Conservation (phyloP, 495 filamentous ascomycete genomes). For the Penicillium pancosmium region DNA sequence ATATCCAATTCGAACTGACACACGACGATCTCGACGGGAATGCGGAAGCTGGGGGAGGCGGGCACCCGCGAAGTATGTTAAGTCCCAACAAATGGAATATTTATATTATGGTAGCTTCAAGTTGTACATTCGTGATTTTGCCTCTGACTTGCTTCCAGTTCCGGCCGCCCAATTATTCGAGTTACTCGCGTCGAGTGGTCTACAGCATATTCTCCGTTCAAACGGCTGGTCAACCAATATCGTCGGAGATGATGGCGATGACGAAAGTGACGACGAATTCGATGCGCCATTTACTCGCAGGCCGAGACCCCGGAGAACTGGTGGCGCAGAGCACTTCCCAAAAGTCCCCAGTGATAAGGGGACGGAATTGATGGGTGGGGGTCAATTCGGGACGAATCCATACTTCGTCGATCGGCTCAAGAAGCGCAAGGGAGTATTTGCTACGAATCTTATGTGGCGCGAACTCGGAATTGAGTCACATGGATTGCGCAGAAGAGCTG, state of each 20-base stretch:
- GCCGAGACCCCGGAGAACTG: slow-evolving; percentile 22
- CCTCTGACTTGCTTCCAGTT: slow-evolving; percentile 22
- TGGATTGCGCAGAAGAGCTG: slow-evolving; percentile 55
- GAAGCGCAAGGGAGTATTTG: slow-evolving; percentile 62
- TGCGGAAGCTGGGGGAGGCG: slow-evolving; percentile 42
- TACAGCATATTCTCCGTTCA: slow-evolving; percentile 41
- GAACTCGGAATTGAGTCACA: slow-evolving; percentile 69
- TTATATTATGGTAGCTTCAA: background rate
- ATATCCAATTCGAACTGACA: slow-evolving; percentile 53
- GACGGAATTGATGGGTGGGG: slow-evolving; percentile 74
- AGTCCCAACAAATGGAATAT: background rate
- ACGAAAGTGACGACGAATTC: slow-evolving; percentile 33
- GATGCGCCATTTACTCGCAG: slow-evolving; percentile 31
- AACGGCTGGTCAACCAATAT: slow-evolving; percentile 30
- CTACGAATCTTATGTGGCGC: slow-evolving; percentile 71
- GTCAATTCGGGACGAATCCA: slow-evolving; percentile 70
- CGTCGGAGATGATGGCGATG: slow-evolving; percentile 28
- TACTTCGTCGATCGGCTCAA: slow-evolving; percentile 50
- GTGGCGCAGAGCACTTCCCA: slow-evolving; percentile 58
- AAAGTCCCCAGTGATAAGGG: slow-evolving; percentile 79
- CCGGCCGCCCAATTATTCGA: slow-evolving; percentile 38
- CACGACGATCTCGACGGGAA: slow-evolving; percentile 37
- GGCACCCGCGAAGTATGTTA: slow-evolving; percentile 24
- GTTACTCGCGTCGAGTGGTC: slow-evolving; percentile 38
- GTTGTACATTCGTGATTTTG: slow-evolving; percentile 1